Percentiles rank a stretch among this genome's conserved stretches.
Conservation (phyloP, 2,329 filamentous ascomycete genomes). For the Triangularia verruculosa region DNA sequence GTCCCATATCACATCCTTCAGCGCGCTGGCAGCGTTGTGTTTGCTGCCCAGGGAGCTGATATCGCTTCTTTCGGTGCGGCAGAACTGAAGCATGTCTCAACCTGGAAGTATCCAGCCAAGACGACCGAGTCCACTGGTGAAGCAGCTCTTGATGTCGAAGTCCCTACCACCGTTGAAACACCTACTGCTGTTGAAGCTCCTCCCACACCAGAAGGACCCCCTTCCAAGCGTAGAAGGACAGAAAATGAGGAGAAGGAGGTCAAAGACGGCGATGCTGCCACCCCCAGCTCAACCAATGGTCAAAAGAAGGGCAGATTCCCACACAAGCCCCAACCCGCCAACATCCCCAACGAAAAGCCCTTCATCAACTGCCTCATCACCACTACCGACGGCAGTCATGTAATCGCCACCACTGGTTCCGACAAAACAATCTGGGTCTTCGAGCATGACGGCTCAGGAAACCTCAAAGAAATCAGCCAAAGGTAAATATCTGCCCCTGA, state of each 20-base stretch:
- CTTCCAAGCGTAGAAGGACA: slow-evolving; percentile 31
- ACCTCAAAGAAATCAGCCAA: slow-evolving; percentile 65
- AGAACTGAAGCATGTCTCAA: slow-evolving; percentile 58
- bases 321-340: slow-evolving; percentile 28
- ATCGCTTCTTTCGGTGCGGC: slow-evolving; percentile 72
- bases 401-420: slow-evolving; percentile 79
- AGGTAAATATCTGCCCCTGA: background rate
- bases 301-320: slow-evolving; percentile 30
- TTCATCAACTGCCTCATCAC: slow-evolving; percentile 67
- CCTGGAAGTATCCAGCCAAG: slow-evolving; percentile 55
- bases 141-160: slow-evolving; percentile 24
- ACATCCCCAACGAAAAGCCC: slow-evolving; percentile 48
- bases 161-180: slow-evolving; percentile 27
- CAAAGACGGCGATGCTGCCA: slow-evolving; percentile 24
- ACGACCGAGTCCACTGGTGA: slow-evolving; percentile 34
- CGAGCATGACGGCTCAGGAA: slow-evolving; percentile 58
- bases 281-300: slow-evolving; percentile 30
- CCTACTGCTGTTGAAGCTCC: slow-evolving; percentile 30
- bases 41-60: slow-evolving; percentile 70
- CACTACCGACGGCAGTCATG: slow-evolving; percentile 62
- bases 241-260: slow-evolving; percentile 18
- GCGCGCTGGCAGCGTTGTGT: slow-evolving; percentile 55
- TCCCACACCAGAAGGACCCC: slow-evolving; percentile 29
- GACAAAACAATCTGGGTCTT: slow-evolving; percentile 91
- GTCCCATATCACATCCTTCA: slow-evolving; percentile 65